phyloP scores from a whole-genome alignment of 805 yeast genomes.

The Vanderwaltozyma yarrowii region DNA sequence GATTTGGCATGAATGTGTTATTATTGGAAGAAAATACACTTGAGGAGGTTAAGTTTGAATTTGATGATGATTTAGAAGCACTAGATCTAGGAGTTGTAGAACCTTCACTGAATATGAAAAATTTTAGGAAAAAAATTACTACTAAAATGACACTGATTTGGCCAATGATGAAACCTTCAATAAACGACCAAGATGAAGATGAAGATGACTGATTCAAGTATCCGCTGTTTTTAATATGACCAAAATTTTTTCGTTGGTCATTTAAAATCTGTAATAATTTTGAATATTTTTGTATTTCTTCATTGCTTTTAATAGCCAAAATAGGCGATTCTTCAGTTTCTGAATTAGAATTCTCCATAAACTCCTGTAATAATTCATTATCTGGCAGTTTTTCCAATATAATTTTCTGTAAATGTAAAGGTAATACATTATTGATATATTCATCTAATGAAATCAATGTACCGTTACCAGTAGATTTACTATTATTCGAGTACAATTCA shows the following conservation, averaged over 20 bases:
- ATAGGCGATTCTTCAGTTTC: background rate
- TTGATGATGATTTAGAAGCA: background rate
- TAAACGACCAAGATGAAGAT: constrained; percentile 49
- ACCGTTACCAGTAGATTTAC: constrained; percentile 6
- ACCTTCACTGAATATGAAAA: constrained; percentile 66
- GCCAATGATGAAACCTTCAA: constrained; percentile 66
- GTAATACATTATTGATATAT: constrained; percentile 28
- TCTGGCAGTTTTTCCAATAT: constrained; percentile 15
- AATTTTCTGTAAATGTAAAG: constrained; percentile 28
- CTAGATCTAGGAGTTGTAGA: constrained; percentile 24
- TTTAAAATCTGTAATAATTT: background rate
- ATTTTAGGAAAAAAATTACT: constrained; percentile 54
- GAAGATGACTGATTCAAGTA: constrained; percentile 1
- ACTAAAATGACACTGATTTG: constrained; percentile 62
- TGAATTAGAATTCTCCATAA: background rate
- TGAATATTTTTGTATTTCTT: background rate
- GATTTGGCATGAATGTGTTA: background rate
- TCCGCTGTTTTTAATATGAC: background rate
- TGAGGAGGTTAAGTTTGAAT: background rate
- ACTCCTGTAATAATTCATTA: background rate
- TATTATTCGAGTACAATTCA: constrained; percentile 4
- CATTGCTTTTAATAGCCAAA: background rate
- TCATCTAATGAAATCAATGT: constrained; percentile 31
- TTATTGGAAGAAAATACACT: background rate
- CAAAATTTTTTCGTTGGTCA: background rate